These are phyloP conservation scores for Polytrichum formosum DNA, from an alignment of 225 moss, liverwort and hornwort species.

Conservation along the genomic window DNA sequence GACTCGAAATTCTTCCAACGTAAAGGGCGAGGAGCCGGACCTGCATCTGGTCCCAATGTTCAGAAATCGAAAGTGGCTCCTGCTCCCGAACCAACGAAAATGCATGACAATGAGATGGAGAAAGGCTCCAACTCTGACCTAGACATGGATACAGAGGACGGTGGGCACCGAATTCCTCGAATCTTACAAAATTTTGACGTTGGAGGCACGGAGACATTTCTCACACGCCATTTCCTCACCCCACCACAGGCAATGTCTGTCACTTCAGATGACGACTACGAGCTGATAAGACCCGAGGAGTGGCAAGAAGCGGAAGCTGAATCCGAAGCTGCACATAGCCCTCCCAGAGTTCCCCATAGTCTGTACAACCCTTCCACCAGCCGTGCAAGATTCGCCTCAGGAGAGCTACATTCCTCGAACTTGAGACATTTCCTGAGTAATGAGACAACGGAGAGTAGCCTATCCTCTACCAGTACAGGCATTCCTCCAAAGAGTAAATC, in stretches of 20 bases:
- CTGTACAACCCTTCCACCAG: too few relatives aligned
- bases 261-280: too few relatives aligned
- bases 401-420: too few relatives aligned
- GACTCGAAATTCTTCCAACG: conserved; percentile 91
- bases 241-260: too few relatives aligned
- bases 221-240: too few relatives aligned
- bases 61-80: conserved; percentile 71
- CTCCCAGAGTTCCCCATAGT: too few relatives aligned
- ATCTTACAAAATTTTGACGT: too few relatives aligned
- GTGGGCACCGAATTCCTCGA: conserved; percentile 24
- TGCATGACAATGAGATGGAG: conserved; percentile 48
- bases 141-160: conserved; percentile 25
- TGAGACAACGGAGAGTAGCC: conserved; percentile 15
- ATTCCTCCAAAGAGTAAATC: conserved; percentile 33
- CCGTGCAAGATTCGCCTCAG: too few relatives aligned
- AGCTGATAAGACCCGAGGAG: too few relatives aligned
- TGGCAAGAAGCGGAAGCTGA: too few relatives aligned
- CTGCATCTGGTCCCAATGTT: conserved; percentile 69
- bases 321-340: too few relatives aligned
- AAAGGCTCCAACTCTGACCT: conserved; percentile 20
- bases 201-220: too few relatives aligned
- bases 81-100: conserved; percentile 40
- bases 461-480: conserved; percentile 2
- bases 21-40: conserved; percentile 89
- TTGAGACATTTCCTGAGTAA: conserved; percentile 20